Conservation (phyloP, 768 basidiomycete genomes). For the Auriscalpium vulgare region DNA sequence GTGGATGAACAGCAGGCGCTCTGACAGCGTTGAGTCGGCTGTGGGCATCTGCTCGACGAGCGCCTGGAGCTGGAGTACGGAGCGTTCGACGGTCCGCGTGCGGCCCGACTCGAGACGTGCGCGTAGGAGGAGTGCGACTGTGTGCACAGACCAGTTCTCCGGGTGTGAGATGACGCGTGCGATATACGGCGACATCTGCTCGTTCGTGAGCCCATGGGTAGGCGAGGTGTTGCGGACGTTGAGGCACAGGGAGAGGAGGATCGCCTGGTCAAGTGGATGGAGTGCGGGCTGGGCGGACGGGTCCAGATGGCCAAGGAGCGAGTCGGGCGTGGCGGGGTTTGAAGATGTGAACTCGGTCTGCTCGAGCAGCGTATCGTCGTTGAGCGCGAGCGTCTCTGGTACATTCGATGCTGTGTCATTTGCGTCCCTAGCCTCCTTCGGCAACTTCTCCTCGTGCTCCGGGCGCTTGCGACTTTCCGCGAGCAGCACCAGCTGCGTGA, state of each 20-base stretch:
- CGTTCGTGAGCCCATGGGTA: conserved; percentile 79
- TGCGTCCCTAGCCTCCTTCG: conserved; percentile 6
- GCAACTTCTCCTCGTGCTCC: neutral
- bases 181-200: conserved; percentile 92
- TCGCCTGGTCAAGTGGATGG: conserved; percentile 89
- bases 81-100: conserved; percentile 88
- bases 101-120: conserved; percentile 84
- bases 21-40: conserved; percentile 61
- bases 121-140: conserved; percentile 90
- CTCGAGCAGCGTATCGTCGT: conserved; percentile 95
- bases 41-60: conserved; percentile 96
- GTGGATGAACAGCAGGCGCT: conserved; percentile 77
- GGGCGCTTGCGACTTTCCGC: conserved; percentile 62
- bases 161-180: conserved; percentile 84
- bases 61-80: conserved; percentile 88
- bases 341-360: conserved; percentile 87
- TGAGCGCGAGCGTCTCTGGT: conserved; percentile 77
- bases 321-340: conserved; percentile 34
- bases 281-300: conserved; percentile 80
- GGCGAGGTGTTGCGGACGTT: conserved; percentile 88
- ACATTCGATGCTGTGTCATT: conserved; percentile 22
- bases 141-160: conserved; percentile 92
- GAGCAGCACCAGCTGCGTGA: conserved; percentile 66
- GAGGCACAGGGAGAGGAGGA: conserved; percentile 85
- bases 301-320: conserved; percentile 62